Conservation (phyloP, 805 yeast species). For the Starmerella lactis-condensi region DNA sequence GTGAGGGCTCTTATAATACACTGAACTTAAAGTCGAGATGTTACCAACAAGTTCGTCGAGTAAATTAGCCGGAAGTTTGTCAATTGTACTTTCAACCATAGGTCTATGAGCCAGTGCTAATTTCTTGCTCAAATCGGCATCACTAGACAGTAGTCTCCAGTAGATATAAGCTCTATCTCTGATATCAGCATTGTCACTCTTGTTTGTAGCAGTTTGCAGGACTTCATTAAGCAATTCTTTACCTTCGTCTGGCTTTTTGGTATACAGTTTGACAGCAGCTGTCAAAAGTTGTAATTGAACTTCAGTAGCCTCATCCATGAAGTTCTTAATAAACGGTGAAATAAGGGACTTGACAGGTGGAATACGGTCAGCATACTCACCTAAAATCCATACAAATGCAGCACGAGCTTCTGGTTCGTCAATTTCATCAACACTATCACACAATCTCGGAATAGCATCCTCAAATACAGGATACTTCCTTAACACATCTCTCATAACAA, state of each 20-base stretch:
- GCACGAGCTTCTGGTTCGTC: constrained; percentile 67
- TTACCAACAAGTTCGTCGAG: constrained; percentile 55
- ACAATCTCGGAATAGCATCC: constrained; percentile 29
- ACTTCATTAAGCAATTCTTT: constrained; percentile 62
- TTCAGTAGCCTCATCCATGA: constrained; percentile 49
- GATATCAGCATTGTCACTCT: constrained; percentile 64
- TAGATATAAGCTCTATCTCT: constrained; percentile 75
- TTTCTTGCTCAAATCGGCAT: constrained; percentile 50
- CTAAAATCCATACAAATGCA: constrained; percentile 69
- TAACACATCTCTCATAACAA: constrained; percentile 58
- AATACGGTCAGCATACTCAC: constrained; percentile 47
- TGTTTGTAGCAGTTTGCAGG: constrained; percentile 55
- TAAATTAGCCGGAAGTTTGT: constrained; percentile 47
- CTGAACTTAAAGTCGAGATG: constrained; percentile 69
- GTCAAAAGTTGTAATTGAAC: constrained; percentile 65
- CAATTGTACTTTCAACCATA: constrained; percentile 51
- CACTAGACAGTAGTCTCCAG: constrained; percentile 72
- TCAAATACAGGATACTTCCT: constrained; percentile 53
- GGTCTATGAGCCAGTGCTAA: constrained; percentile 50
- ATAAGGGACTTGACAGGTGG: constrained; percentile 27
- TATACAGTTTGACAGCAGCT: constrained; percentile 57
- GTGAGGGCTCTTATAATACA: constrained; percentile 67
- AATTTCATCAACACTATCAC: constrained; percentile 34
- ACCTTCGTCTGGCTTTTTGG: constrained; percentile 37
- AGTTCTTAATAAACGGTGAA: constrained; percentile 28